Base-by-base conservation (phyloP, 768 basidiomycete genomes). In the Asterophora parasitica region DNA sequence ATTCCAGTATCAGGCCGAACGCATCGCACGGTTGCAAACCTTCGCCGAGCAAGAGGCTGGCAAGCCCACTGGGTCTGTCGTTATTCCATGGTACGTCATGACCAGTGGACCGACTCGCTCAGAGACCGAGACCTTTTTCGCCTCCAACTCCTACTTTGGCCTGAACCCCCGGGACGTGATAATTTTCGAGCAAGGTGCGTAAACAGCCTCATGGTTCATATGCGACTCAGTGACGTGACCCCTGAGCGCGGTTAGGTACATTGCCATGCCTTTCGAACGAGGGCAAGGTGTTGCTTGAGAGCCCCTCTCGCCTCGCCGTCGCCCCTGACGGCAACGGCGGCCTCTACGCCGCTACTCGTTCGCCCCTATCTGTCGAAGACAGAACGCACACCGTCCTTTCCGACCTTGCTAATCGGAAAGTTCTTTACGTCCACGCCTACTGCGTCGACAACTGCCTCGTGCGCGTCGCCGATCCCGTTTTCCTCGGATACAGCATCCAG, bases 361-460 rank as follows among this genome's bases (percentile, higher is more conserved):
- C 80, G 19, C 88, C 92, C 2, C 63, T 95, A 16, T 79, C 81
- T 13, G 60, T 79, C 20, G 61, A 76, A 28, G 66, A 81, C 63
- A 75, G 76, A 54, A 72, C 78, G 15, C 76, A 68, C 45, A 87
- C 87, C 16, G 92, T 98, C 40, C 83, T 99, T 34, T 76, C 85
- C 33, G 92, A 98, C 65, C 78, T 98, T 53, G 70, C 73, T 19
- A 63, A 70, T 34, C 90, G 92, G 55, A 79, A 82, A 34, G 71
- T 98, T 53, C 77, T 82, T 49, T 96, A 95, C 67, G 77, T 99
- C 41, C 95, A 99, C 67, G 88, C 84, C 2, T 98, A 96, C 72
- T 85, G 95, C 61, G 96, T 99, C 58, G 96, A 99, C 74, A 99
- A 99, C 74, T 98, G 96, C 67, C 87, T 99, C 50, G 96, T 97